Base-by-base conservation (phyloP, 75 land plant genomes). In the Pinus taeda region DNA sequence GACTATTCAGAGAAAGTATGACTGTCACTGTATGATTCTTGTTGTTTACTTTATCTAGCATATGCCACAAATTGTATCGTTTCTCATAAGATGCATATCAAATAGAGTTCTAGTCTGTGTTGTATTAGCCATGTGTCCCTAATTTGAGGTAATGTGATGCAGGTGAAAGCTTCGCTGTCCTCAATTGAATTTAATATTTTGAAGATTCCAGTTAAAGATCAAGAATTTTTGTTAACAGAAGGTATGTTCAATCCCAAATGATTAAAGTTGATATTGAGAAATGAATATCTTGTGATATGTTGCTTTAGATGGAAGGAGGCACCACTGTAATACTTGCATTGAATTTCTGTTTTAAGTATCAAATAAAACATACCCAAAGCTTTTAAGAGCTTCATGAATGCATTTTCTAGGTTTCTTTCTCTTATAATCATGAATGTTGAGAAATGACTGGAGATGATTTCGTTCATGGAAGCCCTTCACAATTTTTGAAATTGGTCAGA, bases 151-250 rank as follows among this genome's bases (percentile, higher is more conserved):
- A 29, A 22, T 73, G 30, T 45, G 55, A 4, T 60, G 58, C 87
- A 95, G 96, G 86, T 93, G 56, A 85, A 76, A 45, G 76, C 88
- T 42, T 67, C 87, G 62, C 77, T 97, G 59, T 86, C 90, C 24
- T 76, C 90, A 29, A 90, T 78, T 70, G 72, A 82, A 22, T 92
- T 78, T 57, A 79, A 79, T 33, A 88, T 94, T 58, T 15, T 97
- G 78, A 88, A 94, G 60, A 88, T 96, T 76, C 91, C 97, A 74
- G 92, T 93, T 39, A 84, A 63, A 61, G 82, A 81, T 62, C 75
- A 66, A 66, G 76, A 84, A 33, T 74, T 72, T 64, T 55, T 76
- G 26, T 75, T 80, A 59, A 75, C 90, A 59, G 57, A 74, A 80
- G 88, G 92, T 88, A 73, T 69, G 64, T 12, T 69, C 22, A 18